Evolutionary conservation across 345 rosid genomes (phyloP), one percentile per base, ranked within the genome.

Genomic region (Cardamine chenopodiifolia): DNA sequence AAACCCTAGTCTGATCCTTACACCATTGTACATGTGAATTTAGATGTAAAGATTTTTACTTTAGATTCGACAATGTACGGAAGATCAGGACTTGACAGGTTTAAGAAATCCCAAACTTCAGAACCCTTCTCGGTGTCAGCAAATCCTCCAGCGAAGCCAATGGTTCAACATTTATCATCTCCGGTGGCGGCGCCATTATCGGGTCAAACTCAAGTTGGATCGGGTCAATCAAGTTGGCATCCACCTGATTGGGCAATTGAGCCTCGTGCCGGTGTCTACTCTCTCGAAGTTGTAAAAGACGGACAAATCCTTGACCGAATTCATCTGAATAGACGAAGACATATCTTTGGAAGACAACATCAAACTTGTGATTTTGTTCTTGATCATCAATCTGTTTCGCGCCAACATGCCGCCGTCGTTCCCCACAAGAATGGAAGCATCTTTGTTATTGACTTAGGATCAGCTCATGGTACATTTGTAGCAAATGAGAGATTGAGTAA

Each of bases 211-310:
- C 80, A 71, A 55, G 66, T 89, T 47, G 97, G 97, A 55, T 93
- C 85, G 2, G 90, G 97, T 32, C 96, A 89, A 54, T 91, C 97
- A 9, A 79, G 76, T 37, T 91, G 97, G 97, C 88, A 84, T 79
- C 96, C 96, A 6, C 97, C 97, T 40, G 96, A 91, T 76, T 91
- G 97, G 97, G 90, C 92, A 0, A 88, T 88, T 28, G 98, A 95
- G 83, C 99, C 98, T 55, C 88, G 96, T 1, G 66, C 86, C 0
- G 91, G 98, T n/a, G 90, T 92, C 62, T 87, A 89, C 78, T 85
- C 87, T 78, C 96, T 95, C 6, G 90, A 95, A 31, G 93, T 95
- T 58, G 48, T 95, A 76, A 95, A 95, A 83, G 98, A 92, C 37
- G 90, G 97, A 4, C 91, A 92, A 73, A 85, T 89, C 80, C 91